Base-by-base conservation (phyloP, 1,284 basidiomycete genomes). In the Schizophyllum amplum region DNA sequence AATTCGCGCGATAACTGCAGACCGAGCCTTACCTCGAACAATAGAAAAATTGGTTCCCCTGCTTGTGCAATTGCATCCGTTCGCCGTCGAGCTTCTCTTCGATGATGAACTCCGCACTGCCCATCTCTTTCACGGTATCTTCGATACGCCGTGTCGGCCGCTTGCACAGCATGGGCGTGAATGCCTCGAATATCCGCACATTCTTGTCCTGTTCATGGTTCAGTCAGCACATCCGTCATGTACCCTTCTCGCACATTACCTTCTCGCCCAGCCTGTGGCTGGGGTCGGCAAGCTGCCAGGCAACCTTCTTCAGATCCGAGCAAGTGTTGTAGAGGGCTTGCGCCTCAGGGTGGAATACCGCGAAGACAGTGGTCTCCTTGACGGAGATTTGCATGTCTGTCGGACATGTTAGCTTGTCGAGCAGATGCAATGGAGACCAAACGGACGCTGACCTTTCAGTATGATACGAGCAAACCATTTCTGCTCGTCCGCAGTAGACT, bases 51-150 rank as follows among this genome's bases (percentile, higher is more conserved):
- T 92, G 84, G 59, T 90, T 87, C 1, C 89, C 91, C 53, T 86
- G 78, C 70, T 92, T 96, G 67, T 98, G 95, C 53, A 98, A 65
- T 68, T 98, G 95, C 71, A 98, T 94, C 24, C 95, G 77, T 69
- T 98, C 94, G 1, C 94, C 94, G 66, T 98, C 94, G 1, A 97
- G 79, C 69, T 98, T 98, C 73, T 98, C 95, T 68, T 98, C 94
- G 51, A 98, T 90, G 61, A 93, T 75, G 68, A 97, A 97, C 53
- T 79, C 72, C 13, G 73, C 63, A 47, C 82, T 83, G 22, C 81
- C 81, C 82, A 97, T 94, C 54, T 88, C 81, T 63, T 88, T 90
- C 52, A 95, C 84, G 0, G 92, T 84, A 17, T 89, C 86, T 62
- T 89, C 87, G 25, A 95, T 82, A 58, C 81, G 87, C 58, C 80